phyloP scores from a whole-genome alignment of 2,329 filamentous ascomycete genomes.

The Calycina marina region DNA sequence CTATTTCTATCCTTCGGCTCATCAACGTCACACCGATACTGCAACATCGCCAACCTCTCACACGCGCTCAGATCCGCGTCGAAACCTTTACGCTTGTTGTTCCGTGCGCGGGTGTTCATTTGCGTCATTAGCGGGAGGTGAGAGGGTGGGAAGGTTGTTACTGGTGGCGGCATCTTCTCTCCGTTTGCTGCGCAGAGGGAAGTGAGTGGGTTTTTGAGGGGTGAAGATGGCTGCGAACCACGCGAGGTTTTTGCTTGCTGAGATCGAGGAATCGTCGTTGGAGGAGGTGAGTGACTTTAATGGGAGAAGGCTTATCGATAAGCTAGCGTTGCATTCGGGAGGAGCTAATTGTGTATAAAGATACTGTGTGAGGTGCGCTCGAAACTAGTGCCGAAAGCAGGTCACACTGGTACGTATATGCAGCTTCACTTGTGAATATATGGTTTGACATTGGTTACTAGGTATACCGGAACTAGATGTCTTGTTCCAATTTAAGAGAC shows the following conservation, averaged over 20 bases:
- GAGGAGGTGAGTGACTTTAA: too few species aligned
- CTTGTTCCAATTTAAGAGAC: constrained; percentile 32
- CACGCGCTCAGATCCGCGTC: constrained; percentile 39
- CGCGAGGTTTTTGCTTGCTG: too few species aligned
- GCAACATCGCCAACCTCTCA: constrained; percentile 9
- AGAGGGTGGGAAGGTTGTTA: constrained; percentile 37
- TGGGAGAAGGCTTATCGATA: constrained; percentile 15
- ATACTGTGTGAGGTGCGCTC: constrained; percentile 9
- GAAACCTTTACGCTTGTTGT: constrained; percentile 42
- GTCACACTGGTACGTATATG: too few species aligned
- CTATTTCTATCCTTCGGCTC: constrained; percentile 31
- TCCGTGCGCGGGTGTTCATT: constrained; percentile 22
- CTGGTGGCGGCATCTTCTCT: constrained; percentile 47
- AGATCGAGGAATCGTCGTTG: too few species aligned
- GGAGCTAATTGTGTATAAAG: constrained; percentile 2
- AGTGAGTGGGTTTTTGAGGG: too few species aligned
- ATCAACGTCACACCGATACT: constrained; percentile 33
- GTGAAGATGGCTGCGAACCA: too few species aligned
- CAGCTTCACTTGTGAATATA: too few species aligned
- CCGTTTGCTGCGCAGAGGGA: too few species aligned
- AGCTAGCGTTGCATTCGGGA: constrained; percentile 1
- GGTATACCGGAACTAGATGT: constrained; percentile 31
- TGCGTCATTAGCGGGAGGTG: constrained; percentile 32
- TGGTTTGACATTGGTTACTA: too few species aligned
- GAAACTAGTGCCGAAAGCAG: background rate